Evolutionary conservation across 495 filamentous ascomycete species (phyloP).

Genomic region (Lepraria neglecta): DNA sequence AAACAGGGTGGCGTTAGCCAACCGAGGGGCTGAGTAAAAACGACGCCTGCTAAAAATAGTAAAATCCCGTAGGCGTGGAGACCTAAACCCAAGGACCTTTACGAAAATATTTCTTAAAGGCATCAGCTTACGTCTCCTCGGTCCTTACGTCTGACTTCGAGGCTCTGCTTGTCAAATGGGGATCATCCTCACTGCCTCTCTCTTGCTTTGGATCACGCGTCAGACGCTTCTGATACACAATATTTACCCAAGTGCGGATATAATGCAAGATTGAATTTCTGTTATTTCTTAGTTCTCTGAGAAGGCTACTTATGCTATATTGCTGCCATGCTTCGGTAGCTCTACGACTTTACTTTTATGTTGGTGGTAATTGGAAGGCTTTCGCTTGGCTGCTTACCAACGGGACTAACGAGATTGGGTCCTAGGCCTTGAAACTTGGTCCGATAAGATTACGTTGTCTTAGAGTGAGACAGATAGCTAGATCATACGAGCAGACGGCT

Average conservation of each 20-base stretch:
- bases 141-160: too few relatives aligned
- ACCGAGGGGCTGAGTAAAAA: not conserved
- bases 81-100: too few relatives aligned
- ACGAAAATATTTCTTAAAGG: not conserved
- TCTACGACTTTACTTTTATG: too few relatives aligned
- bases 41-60: conserved; percentile 1
- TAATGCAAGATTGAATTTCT: too few relatives aligned
- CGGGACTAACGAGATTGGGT: not conserved
- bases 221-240: too few relatives aligned
- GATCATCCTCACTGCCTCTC: not conserved
- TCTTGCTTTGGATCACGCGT: not conserved
- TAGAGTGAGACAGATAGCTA: too few relatives aligned
- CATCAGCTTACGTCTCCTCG: conserved; percentile 1
- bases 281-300: too few relatives aligned
- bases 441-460: not conserved
- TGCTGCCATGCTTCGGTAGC: too few relatives aligned
- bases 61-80: not conserved
- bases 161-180: too few relatives aligned
- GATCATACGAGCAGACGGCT: too few relatives aligned
- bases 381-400: not conserved
- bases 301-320: too few relatives aligned
- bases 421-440: not conserved
- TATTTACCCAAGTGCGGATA: too few relatives aligned
- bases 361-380: not conserved
- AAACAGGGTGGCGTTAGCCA: not conserved